Percentiles rank a stretch among this genome's conserved stretches.
phyloP scores from a whole-genome alignment of 495 filamentous ascomycete species.

The Daldinia vernicosa region DNA sequence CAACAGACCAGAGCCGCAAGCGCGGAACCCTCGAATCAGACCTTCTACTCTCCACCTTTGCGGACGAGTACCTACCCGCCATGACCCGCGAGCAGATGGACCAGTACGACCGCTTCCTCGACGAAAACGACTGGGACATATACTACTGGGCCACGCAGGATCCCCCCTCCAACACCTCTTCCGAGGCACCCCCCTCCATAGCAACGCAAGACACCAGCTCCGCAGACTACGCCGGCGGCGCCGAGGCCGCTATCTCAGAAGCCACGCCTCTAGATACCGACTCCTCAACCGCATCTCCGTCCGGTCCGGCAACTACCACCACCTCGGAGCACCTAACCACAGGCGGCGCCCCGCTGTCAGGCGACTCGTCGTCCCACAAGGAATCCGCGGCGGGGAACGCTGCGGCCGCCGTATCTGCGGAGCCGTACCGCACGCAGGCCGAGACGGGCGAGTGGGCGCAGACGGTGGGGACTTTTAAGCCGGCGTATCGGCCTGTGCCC shows the following conservation, averaged over 20 bases:
- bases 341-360: conserved; percentile 30
- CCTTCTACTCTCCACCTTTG: conserved; percentile 95
- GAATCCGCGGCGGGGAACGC: conserved; percentile 16
- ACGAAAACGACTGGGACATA: conserved; percentile 99
- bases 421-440: conserved; percentile 33
- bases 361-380: conserved; percentile 37
- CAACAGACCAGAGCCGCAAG: conserved; percentile 93
- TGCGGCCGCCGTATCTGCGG: conserved; percentile 32
- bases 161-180: conserved; percentile 51
- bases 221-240: conserved; percentile 47
- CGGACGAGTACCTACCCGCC: conserved; percentile 73
- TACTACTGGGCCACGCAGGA: conserved; percentile 99
- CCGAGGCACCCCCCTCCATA: conserved; percentile 50
- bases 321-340: conserved; percentile 20
- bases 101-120: conserved; percentile 92
- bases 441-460: conserved; percentile 89
- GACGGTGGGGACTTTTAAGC: conserved; percentile 92
- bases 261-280: conserved; percentile 11
- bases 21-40: conserved; percentile 95
- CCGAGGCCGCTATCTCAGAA: conserved; percentile 47
- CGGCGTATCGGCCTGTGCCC: conserved; percentile 91
- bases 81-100: conserved; percentile 79
- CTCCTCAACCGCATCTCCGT: background rate
- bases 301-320: background rate
- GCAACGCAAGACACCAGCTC: conserved; percentile 48